Percentiles rank a stretch among this genome's conserved stretches.
Conservation (phyloP, 768 basidiomycete genomes). For the Leccinum subtestaceum region DNA sequence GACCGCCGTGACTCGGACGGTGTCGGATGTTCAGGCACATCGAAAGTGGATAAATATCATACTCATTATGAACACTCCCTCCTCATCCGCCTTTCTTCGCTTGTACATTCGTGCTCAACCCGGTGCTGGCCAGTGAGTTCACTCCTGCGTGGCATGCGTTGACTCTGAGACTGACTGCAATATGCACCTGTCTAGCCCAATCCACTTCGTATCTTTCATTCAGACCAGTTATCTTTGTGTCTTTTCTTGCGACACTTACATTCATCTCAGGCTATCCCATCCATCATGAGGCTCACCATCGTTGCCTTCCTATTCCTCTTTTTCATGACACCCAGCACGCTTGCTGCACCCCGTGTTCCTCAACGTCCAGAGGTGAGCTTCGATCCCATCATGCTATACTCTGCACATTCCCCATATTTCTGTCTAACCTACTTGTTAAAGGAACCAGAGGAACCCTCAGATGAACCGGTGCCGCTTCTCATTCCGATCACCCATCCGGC, state of each 20-base stretch:
- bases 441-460: too few species aligned
- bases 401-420: background rate
- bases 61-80: background rate
- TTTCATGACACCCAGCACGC: background rate
- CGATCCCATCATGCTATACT: background rate
- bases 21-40: too few species aligned
- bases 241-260: background rate
- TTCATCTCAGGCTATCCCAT: background rate
- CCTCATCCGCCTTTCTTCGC: background rate
- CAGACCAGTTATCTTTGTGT: background rate
- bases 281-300: background rate
- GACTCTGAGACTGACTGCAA: background rate
- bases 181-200: background rate
- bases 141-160: background rate
- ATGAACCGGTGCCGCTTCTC: too few species aligned
- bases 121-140: background rate
- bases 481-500: too few species aligned
- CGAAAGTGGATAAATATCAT: background rate
- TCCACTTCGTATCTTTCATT: background rate
- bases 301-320: background rate
- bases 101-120: background rate
- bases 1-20: too few species aligned
- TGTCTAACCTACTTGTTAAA: too few species aligned
- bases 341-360: background rate
- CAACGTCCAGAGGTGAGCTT: background rate